A percentile compares a stretch with the other conserved stretches of the same genome.
Evolutionary conservation across 225 moss, liverwort and hornwort genomes (phyloP).

Genomic region (Asterella californica): DNA sequence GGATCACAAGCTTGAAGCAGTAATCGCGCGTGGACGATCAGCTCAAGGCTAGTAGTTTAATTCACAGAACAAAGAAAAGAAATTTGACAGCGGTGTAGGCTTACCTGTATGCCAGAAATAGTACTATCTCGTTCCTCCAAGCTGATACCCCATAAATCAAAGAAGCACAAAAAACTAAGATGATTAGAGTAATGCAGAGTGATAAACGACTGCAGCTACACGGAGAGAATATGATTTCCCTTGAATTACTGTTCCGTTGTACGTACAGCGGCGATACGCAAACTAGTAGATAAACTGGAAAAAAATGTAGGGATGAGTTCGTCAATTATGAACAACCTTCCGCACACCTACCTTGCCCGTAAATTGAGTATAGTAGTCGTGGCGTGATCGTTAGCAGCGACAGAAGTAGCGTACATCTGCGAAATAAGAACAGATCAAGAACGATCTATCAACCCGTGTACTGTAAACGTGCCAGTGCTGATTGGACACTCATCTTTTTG

Average conservation of each 20-base stretch:
- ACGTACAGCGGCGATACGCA: no score
- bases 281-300: no score
- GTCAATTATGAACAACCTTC: no score
- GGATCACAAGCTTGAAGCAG: background rate
- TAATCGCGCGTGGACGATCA: background rate
- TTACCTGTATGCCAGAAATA: constrained; percentile 70
- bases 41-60: background rate
- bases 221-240: no score
- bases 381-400: constrained; percentile 53
- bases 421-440: constrained; percentile 20
- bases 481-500: background rate
- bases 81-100: background rate
- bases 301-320: no score
- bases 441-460: background rate
- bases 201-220: background rate
- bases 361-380: constrained; percentile 54
- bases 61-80: background rate
- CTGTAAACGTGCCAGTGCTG: no score
- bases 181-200: background rate
- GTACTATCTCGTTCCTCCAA: constrained; percentile 75
- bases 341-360: constrained; percentile 57
- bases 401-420: constrained; percentile 64
- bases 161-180: background rate
- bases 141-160: constrained; percentile 40
- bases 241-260: no score